Base-by-base conservation (phyloP, 2,329 filamentous ascomycete species). In the Aureobasidium subglaciale region DNA sequence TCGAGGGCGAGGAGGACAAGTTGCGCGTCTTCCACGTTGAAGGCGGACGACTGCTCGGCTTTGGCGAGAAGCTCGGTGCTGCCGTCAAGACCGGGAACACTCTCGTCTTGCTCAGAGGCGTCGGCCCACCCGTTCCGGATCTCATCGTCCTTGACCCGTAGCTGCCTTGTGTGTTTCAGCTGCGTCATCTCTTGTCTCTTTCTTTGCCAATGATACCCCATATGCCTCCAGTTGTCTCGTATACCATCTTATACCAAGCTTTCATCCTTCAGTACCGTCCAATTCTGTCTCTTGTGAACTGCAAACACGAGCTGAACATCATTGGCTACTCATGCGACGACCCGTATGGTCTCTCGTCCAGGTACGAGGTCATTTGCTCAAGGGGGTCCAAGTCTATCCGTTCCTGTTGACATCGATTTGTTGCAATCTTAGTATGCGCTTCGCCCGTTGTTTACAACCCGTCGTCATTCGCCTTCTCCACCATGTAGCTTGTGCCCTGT, bases 11-110 rank as follows among this genome's bases (percentile, higher is more conserved):
- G 73, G 84, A 87, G 67, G 85, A 90, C 58, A 87, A 87, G 70
- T 69, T 99, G 61, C 76, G 93, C 8, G 84, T 99, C 0, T 99
- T 96, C 66, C 91, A 97, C 68, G 88, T 99, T 0, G 91, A 99
- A 67, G 88, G 87, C 0, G 93, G 93, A 0, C 77, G 90, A 57
- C 70, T 99, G 59, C 71, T 99, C 60, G 91, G 93, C 58, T 99
- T 95, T 65, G 84, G 81, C 22, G 91, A 96, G 71, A 91, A 92
- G 75, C 77, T 96, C 55, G 90, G 90, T 4, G 77, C 78, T 52
- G 78, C 78, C 25, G 75, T 95, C 57, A 82, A 82, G 61, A 91
- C 82, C 62, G 93, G 93, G 1, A 92, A 99, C 68, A 96, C 90
- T 10, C 83, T 99, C 60, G 90, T 97, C 22, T 68, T 99, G 64